Conservation (phyloP, 257 asterid genomes). For the Plectranthus barbatus region DNA sequence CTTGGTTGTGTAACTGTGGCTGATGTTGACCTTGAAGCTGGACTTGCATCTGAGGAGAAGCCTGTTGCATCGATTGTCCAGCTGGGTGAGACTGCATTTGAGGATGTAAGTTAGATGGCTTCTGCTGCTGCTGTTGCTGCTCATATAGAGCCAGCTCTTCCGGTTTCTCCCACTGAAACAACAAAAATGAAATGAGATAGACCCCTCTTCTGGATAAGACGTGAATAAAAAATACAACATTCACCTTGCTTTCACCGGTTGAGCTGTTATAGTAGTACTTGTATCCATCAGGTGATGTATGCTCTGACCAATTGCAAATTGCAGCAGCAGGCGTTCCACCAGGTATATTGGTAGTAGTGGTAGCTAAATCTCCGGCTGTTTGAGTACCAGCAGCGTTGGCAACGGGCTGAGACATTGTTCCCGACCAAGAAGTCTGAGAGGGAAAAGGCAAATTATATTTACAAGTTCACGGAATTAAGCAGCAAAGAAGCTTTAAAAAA, state of each 20-base stretch:
- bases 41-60: slow-evolving; percentile 50
- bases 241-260: slow-evolving; percentile 96
- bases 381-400: slow-evolving; percentile 27
- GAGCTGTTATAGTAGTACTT: slow-evolving; percentile 75
- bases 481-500: no score
- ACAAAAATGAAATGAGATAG: slow-evolving; percentile 5
- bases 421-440: slow-evolving; percentile 63
- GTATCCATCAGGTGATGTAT: slow-evolving; percentile 87
- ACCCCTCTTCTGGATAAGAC: not conserved
- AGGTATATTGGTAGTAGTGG: slow-evolving; percentile 29
- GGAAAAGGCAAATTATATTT: not conserved
- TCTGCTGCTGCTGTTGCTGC: slow-evolving; percentile 45
- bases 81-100: slow-evolving; percentile 43
- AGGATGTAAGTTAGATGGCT: slow-evolving; percentile 40
- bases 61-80: slow-evolving; percentile 40
- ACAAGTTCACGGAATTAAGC: not conserved
- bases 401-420: slow-evolving; percentile 35
- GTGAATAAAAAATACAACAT: slow-evolving; percentile 1
- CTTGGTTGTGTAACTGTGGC: slow-evolving; percentile 40
- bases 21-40: slow-evolving; percentile 51
- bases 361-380: slow-evolving; percentile 34
- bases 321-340: slow-evolving; percentile 22
- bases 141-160: slow-evolving; percentile 57
- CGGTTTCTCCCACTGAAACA: slow-evolving; percentile 88
- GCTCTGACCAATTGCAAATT: slow-evolving; percentile 83